Base-by-base conservation (phyloP, 306 rosid species). In the Arachis stenosperma region DNA sequence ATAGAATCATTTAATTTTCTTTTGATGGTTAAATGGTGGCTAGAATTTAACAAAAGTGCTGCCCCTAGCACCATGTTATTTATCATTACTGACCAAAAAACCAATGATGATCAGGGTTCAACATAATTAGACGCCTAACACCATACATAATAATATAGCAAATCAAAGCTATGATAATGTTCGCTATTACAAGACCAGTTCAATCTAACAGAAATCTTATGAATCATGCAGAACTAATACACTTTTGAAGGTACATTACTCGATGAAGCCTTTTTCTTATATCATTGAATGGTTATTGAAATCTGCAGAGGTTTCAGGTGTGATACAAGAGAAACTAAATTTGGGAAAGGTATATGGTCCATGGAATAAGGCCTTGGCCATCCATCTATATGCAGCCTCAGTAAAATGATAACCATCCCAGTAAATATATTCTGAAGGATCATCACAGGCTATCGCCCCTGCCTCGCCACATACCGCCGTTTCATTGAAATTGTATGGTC, bases 381-480 rank as follows among this genome's bases (percentile, higher is more conserved):
- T 83, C 78, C 80, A 60, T 44, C 73, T 68, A 84, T 89, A 72
- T 50, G 96, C 96, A 57, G 91, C 88, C 73, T 89, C 93, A 0
- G 97, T 86, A 8, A 87, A 67, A 78, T 89, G 96, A 68, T 81
- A 73, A 42, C 89, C 92, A 79, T 88, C 92, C 92, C 92, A 88
- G 40, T 76, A 42, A 36, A 83, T 72, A 81, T 81, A 83, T 17
- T 76, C 61, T 9, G 88, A 81, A 13, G 88, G 88, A 56, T 85
- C 85, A 62, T 79, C 83, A 68, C 81, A 83, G 29, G 66, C 71
- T 17, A 9, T 72, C n/a, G 40, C 77, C 22, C 59, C 70, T 53
- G 70, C 2, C 10, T 8, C 37, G 50, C 86, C 78, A 66, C 87
- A 85, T 8, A 7, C 1, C 2, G 42, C 73, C 0, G 84, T 22